Base-by-base conservation (phyloP, 306 rosid species). In the Amphicarpaea edgeworthii region DNA sequence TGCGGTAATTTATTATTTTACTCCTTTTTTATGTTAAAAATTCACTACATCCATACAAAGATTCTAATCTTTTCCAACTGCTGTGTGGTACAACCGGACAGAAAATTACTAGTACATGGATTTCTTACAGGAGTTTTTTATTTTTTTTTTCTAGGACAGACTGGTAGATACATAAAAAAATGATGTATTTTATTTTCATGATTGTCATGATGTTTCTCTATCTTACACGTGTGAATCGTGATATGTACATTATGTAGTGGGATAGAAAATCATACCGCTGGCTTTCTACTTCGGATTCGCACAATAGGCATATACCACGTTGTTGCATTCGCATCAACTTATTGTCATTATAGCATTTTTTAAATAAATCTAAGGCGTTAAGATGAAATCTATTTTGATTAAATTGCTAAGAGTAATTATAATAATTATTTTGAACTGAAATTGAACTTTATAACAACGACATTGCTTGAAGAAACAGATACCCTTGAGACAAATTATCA, bases 381-480 rank as follows among this genome's bases (percentile, higher is more conserved):
- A n/a, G 24, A 30, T 30, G 14, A 59, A 28, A 28, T 59, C 20
- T 59, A 28, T 59, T 58, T 37, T 2, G 23, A 30, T 69, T 11
- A 69, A n/a, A 49, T 49, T 69, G 3, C 7, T 30, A 4, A 47
- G n/a, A 20, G 11, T 51, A n/a, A 28, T 5, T 1, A 19, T 20
- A 34, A 67, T 21, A 43, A 51, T 34, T 54, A 3, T n/a, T 28
- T 55, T 30, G 12, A 12, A 1, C 16, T 59, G 16, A 63, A n/a
- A 30, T 4, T 49, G 19, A 34, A 42, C 83, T 73, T 64, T 64
- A 32, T 6, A 63, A 20, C 73, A 61, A 28, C 64, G 73, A 20
- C 68, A 75, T 81, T 75, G 81, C 77, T 81, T 75, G 24, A 81
- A 81, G 68, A 26, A 47, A 47, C 71, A 68, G 59, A 45, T 46